Percentiles rank a stretch among this genome's conserved stretches.
phyloP scores from a whole-genome alignment of 2,329 filamentous ascomycete species.

The Aspergillus thermomutatus region DNA sequence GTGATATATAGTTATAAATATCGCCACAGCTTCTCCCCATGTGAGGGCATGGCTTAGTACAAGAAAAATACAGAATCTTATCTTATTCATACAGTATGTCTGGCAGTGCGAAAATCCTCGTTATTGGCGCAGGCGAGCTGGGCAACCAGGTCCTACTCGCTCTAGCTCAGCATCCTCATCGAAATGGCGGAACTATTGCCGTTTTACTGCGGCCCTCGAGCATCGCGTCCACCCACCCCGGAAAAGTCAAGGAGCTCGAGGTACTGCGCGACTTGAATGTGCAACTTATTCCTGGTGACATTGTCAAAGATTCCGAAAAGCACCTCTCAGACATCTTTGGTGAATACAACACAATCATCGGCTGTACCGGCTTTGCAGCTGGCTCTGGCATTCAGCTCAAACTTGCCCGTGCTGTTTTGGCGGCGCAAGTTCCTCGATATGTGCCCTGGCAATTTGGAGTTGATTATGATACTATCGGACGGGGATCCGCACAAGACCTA shows the following conservation, averaged over 20 bases:
- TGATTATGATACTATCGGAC: conserved; percentile 64
- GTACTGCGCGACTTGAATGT: conserved; percentile 23
- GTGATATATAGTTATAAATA: not conserved
- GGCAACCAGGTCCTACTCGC: conserved; percentile 55
- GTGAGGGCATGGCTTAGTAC: not conserved
- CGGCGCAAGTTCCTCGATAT: conserved; percentile 50
- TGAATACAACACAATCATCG: conserved; percentile 47
- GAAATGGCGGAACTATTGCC: conserved; percentile 39
- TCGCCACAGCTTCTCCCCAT: not conserved
- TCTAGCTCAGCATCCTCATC: conserved; percentile 48
- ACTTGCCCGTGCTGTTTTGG: conserved; percentile 54
- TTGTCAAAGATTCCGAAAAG: conserved; percentile 26
- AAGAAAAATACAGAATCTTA: not conserved
- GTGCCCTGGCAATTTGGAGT: conserved; percentile 74
- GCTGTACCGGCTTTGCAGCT: conserved; percentile 59
- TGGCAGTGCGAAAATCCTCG: conserved; percentile 45
- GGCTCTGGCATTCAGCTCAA: conserved; percentile 57
- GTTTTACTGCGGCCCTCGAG: conserved; percentile 54
- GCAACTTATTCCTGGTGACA: conserved; percentile 46
- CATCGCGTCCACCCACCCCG: conserved; percentile 28
- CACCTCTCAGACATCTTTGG: conserved; percentile 45
- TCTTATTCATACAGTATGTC: not conserved
- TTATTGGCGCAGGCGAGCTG: conserved; percentile 66
- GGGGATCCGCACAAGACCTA: conserved; percentile 58
- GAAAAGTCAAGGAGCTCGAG: conserved; percentile 3